Percentiles rank a stretch among this genome's conserved stretches.
Conservation (phyloP, 108 stramenopile genomes). For the Skeletonema grethae region DNA sequence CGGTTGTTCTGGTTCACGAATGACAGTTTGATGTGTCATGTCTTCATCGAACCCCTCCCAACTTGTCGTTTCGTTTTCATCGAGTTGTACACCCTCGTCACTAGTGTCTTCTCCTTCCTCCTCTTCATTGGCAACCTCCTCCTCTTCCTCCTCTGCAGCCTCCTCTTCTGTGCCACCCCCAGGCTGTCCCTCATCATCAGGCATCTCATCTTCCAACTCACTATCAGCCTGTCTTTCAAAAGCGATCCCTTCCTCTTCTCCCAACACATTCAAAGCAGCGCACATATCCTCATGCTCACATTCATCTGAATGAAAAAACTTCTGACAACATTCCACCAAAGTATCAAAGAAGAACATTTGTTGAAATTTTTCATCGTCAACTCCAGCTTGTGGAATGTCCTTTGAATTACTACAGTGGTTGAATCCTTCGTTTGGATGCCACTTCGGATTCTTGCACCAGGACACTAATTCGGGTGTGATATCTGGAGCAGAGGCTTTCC, state of each 20-base stretch:
- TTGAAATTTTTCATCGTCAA: too few species aligned
- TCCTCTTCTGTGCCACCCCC: not conserved
- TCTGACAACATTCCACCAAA: not conserved
- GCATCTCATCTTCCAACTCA: not conserved
- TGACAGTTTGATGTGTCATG: not conserved
- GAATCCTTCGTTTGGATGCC: too few species aligned
- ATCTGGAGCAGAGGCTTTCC: not conserved
- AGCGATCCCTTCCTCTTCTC: not conserved
- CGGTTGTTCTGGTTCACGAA: not conserved
- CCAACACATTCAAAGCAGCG: not conserved
- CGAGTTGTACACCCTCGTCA: not conserved
- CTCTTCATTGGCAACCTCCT: not conserved
- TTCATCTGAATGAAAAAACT: constrained; percentile 1
- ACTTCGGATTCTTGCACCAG: too few species aligned
- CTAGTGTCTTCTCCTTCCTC: not conserved
- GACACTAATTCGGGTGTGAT: too few species aligned
- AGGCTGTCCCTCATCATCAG: not conserved
- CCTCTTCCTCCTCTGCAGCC: not conserved
- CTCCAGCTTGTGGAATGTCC: too few species aligned
- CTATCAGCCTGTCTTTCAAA: not conserved
- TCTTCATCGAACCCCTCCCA: constrained; percentile 25
- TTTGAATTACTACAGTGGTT: too few species aligned
- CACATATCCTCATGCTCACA: not conserved
- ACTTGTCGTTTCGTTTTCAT: constrained; percentile 5
- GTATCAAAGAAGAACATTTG: too few species aligned